Evolutionary conservation across 805 yeast species (phyloP), one percentile per base, ranked within the genome.

Genomic region (Suhomyces tanzawaensis): DNA sequence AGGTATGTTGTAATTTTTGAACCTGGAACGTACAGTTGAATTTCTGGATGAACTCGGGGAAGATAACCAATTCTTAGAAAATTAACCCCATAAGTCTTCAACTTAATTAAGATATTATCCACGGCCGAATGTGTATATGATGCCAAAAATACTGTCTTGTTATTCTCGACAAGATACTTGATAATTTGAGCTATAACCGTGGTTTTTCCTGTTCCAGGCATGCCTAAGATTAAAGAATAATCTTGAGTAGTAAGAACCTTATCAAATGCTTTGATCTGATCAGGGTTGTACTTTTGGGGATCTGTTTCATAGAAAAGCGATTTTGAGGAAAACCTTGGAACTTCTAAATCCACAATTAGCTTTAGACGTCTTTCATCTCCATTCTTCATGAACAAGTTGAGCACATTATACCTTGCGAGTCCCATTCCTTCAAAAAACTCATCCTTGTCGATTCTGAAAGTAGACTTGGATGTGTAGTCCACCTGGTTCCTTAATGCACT

Each of bases 121-220:
- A 93, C 97, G 0, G 99, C 98, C 0, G 97, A 85, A 57, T 93
- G 95, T 0, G 99, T 93, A 53, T 86, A 89, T 0, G 96, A 85
- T 0, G 96, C 78, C 33, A 93, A 61, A 17, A 93, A 64, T 1
- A 93, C 82, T 1, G 84, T 70, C 53, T 85, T 85, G 1, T 77
- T 79, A 32, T 72, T 71, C 1, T 63, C 60, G 3, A 81, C 82
- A 19, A 93, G 56, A 28, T 75, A 65, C 40, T 74, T 71, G 29
- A 90, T 82, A 13, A 93, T 52, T 32, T 82, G 80, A 0, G 95
- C 84, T 37, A 93, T 89, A 0, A 90, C 85, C 0, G 98, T 88
- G 1, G 96, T 88, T 53, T 88, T 88, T 7, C 96, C 99, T 0
- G 98, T 93, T 3, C 99, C 99, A 0, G 99, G 99, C 99, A 93